Conservation (phyloP, 345 rosid species). For the Gossypium ekmanianum region DNA sequence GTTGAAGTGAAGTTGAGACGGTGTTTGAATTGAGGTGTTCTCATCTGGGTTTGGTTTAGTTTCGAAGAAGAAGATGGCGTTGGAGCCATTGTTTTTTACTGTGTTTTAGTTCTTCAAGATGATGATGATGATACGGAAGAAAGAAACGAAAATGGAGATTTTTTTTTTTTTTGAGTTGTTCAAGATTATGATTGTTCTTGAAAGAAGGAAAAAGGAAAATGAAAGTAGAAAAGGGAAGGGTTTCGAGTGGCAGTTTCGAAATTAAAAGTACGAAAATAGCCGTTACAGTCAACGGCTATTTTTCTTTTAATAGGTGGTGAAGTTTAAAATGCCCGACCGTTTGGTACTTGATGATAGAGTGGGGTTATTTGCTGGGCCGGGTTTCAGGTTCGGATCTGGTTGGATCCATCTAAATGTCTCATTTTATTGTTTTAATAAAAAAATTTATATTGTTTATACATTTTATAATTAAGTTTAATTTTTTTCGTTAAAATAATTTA, state of each 20-base stretch:
- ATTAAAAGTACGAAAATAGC: neutral
- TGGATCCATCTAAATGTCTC: no score
- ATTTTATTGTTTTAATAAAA: no score
- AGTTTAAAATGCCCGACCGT: no score
- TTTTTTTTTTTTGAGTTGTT: no score
- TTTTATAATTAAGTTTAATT: no score
- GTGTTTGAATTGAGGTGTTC: slow-evolving; percentile 77
- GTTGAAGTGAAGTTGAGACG: slow-evolving; percentile 52
- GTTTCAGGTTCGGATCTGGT: no score
- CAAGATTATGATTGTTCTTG: neutral
- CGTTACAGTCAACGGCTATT: neutral
- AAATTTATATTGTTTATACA: no score
- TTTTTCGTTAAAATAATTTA: no score
- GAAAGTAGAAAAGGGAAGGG: neutral
- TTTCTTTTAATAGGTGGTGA: neutral
- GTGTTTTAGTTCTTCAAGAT: neutral
- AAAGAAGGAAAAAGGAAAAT: neutral
- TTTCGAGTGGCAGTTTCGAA: neutral
- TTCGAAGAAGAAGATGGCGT: slow-evolving; percentile 58
- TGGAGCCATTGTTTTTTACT: slow-evolving; percentile 54
- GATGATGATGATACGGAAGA: neutral
- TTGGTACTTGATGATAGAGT: no score
- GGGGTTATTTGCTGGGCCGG: no score
- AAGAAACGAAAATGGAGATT: neutral
- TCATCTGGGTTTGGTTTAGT: slow-evolving; percentile 37